Conservation (phyloP, 2,329 filamentous ascomycete species). For the Colletotrichum tamarilloi region DNA sequence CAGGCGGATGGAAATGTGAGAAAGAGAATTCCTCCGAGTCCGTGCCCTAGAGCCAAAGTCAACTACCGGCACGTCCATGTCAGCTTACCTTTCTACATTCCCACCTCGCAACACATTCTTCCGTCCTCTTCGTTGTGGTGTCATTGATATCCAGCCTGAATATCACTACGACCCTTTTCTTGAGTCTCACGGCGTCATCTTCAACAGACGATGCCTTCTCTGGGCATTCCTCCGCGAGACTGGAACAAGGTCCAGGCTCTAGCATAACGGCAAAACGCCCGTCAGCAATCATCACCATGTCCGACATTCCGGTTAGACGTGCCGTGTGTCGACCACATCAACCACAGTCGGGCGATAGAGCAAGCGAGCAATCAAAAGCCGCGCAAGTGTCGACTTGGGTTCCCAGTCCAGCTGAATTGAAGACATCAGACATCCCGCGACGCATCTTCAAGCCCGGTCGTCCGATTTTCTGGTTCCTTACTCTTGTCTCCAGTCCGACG, state of each 20-base stretch:
- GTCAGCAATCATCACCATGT: background rate
- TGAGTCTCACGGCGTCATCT: background rate
- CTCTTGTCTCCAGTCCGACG: background rate
- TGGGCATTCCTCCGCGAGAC: background rate
- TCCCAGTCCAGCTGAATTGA: background rate
- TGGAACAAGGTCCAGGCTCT: background rate
- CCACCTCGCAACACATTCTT: background rate
- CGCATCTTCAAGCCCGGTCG: background rate
- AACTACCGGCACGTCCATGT: background rate
- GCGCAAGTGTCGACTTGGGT: background rate
- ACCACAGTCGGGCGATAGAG: background rate
- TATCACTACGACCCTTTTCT: background rate
- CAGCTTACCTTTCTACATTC: background rate
- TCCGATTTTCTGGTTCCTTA: background rate
- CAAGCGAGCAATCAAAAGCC: background rate
- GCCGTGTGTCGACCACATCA: background rate
- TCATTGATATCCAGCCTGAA: background rate
- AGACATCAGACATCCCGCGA: background rate
- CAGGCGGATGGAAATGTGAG: background rate
- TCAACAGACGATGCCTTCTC: background rate
- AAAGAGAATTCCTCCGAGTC: background rate
- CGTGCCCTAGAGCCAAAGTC: background rate
- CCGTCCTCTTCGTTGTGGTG: background rate
- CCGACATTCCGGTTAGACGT: constrained; percentile 6
- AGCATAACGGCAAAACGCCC: background rate